Evolutionary conservation across 768 basidiomycete species (phyloP), one percentile per base, ranked within the genome.

Genomic region (Termitomyces bulborhizus): DNA sequence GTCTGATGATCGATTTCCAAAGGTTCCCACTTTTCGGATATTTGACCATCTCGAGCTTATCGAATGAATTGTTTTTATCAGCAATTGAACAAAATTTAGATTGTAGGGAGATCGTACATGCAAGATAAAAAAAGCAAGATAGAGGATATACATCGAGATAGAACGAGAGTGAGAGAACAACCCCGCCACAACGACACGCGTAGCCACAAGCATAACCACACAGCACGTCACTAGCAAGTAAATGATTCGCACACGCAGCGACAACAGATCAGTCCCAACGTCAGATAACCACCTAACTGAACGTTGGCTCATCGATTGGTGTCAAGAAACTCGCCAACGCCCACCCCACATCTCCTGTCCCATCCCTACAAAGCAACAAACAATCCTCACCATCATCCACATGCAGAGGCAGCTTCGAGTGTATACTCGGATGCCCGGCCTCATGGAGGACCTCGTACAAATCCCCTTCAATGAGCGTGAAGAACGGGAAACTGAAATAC

Each of bases 311-410:
- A 3, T 63, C 77, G 55, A 84, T 62, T 8, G 87, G 87, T 27
- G 85, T 76, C 66, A 92, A 68, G 69, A 90, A 93, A 66, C 90
- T 91, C 36, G 90, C 90, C 58, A 93, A 67, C 3, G 85, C 85
- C 90, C 90, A 92, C 0, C 90, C 90, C 16, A 91, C 76, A 9
- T 77, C 73, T 11, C 80, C 79, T 4, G 58, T 53, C 34, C 63
- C 67, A 66, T 86, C 81, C 42, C 88, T 73, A 58, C 85, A 88
- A 26, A 92, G 76, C 51, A 93, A 69, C 58, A 93, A 70, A 69
- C 90, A 91, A 61, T 92, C 90, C 59, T 90, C 90, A 1, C 80
- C 80, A 52, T 81, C 79, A 60, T 92, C 90, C 48, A 91, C 86
- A 61, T 85, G 84, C 54, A 93, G 65, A 3, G 90, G 90, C 41